Percentiles rank a stretch among this genome's conserved stretches.
These are phyloP conservation scores for Trichothecium sympodiale DNA, from an alignment of 2,329 filamentous ascomycete genomes.

Conservation along the genomic window DNA sequence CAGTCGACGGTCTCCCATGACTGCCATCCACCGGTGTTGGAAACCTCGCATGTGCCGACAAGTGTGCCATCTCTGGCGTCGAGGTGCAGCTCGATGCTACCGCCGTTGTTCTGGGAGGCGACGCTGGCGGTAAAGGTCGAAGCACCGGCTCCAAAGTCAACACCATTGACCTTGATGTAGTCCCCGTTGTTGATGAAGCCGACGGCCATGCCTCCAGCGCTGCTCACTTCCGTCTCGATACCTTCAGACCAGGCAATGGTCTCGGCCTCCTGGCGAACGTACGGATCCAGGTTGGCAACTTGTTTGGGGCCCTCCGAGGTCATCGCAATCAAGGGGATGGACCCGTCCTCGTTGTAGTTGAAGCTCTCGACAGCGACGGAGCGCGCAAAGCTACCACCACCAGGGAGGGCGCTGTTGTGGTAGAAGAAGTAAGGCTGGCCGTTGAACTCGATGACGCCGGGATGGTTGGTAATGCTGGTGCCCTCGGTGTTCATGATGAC, in stretches of 20 bases:
- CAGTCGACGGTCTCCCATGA: slow-evolving; percentile 12
- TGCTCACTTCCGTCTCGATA: slow-evolving; percentile 11
- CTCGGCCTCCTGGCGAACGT: slow-evolving; percentile 15
- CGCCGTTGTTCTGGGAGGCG: slow-evolving; percentile 12
- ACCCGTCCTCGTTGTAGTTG: slow-evolving; percentile 15
- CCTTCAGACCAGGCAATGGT: slow-evolving; percentile 17
- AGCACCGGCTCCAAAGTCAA: slow-evolving; percentile 16
- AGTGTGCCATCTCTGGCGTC: slow-evolving; percentile 13
- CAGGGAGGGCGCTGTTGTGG: slow-evolving; percentile 19
- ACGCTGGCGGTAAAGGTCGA: slow-evolving; percentile 14
- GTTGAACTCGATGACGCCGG: slow-evolving; percentile 17
- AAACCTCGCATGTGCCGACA: slow-evolving; percentile 14
- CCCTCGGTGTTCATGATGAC: slow-evolving; percentile 17
- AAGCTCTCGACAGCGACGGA: slow-evolving; percentile 17
- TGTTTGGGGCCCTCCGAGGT: slow-evolving; percentile 15
- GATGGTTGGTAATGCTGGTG: slow-evolving; percentile 18
- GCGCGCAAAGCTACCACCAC: slow-evolving; percentile 15
- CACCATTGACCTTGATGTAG: slow-evolving; percentile 20
- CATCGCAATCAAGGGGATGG: slow-evolving; percentile 16
- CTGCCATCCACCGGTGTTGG: slow-evolving; percentile 16
- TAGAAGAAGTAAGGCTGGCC: slow-evolving; percentile 19
- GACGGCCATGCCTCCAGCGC: slow-evolving; percentile 15
- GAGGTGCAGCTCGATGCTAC: slow-evolving; percentile 16
- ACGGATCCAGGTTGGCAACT: slow-evolving; percentile 14
- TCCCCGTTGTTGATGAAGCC: slow-evolving; percentile 15